A percentile compares a stretch with the other conserved stretches of the same genome.
phyloP scores from a whole-genome alignment of 225 moss, liverwort and hornwort species.

The Climacium dendroides region DNA sequence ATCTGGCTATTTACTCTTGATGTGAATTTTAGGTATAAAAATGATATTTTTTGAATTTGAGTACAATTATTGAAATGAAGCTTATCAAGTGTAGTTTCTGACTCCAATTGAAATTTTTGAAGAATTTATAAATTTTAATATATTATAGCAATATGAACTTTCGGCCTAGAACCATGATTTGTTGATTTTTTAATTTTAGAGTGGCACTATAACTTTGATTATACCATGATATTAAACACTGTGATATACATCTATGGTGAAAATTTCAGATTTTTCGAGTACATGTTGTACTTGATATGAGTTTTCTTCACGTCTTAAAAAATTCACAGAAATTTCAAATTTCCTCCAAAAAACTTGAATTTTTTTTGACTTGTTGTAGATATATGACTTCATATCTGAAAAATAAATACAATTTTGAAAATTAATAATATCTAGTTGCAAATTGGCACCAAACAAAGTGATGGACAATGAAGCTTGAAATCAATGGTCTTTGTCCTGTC shows the following conservation, averaged over 20 bases:
- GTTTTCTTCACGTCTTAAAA: neutral
- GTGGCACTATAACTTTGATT: accelerated
- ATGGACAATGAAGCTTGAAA: neutral
- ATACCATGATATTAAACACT: neutral
- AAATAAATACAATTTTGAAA: too few species aligned
- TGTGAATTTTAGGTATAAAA: neutral
- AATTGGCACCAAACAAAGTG: accelerated
- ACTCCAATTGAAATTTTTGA: neutral
- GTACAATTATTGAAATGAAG: neutral
- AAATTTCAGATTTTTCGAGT: accelerated
- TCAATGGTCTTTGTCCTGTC: accelerated
- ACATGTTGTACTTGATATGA: neutral
- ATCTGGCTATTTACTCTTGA: too few species aligned
- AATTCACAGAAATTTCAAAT: neutral
- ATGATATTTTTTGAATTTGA: neutral
- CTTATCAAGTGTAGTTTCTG: neutral
- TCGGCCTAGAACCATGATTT: neutral
- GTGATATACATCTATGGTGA: too few species aligned
- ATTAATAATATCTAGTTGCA: too few species aligned
- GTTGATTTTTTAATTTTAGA: neutral
- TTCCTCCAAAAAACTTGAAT: neutral
- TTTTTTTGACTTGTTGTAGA: accelerated
- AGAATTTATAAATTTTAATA: neutral
- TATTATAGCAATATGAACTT: neutral
- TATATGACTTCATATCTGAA: accelerated